Evolutionary conservation across 805 yeast genomes (phyloP), one percentile per base, ranked within the genome.

Genomic region (Yarrowia yakushimensis): DNA sequence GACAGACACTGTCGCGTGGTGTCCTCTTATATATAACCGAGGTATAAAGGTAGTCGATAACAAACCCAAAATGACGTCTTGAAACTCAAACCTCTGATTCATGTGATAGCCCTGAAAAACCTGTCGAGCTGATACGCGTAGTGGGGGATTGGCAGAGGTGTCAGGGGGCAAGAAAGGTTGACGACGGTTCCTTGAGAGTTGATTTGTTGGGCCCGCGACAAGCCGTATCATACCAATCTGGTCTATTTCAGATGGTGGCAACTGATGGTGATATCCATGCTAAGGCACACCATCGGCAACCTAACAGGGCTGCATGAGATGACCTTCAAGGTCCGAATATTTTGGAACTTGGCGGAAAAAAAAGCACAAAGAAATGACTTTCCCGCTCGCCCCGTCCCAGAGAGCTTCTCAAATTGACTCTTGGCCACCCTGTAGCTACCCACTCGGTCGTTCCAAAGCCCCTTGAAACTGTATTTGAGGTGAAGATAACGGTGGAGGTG

Each of bases 41-140:
- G 57, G n/a, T n/a, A n/a, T n/a, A n/a, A n/a, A n/a, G n/a, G 57
- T 48, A 48, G 57, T 48, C 57, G 57, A 48, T 48, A 48, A 48
- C 57, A 48, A 48, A 48, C 57, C 23, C 23, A 13, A 48, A 22
- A 4, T 11, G 13, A n/a, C 17, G 41, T 33, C 11, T 8, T 33
- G 22, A n/a, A 48, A 48, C 34, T 23, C n/a, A 22, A 48, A 30
- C 18, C n/a, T 6, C 30, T 33, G 41, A 48, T 48, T 48, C 57
- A 48, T 48, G 57, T 48, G 57, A 48, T 48, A 48, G 27, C 30
- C 22, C 34, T 31, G 34, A 17, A 13, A 31, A 17, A 5, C 34
- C 8, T 31, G n/a, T 15, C 13, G 34, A 31, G 34, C 15, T 31
- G 34, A 31, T 13, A 31, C 17, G n/a, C 17, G 17, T 31, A 15